phyloP scores from a whole-genome alignment of 257 asterid genomes.

The Solanum okadae region DNA sequence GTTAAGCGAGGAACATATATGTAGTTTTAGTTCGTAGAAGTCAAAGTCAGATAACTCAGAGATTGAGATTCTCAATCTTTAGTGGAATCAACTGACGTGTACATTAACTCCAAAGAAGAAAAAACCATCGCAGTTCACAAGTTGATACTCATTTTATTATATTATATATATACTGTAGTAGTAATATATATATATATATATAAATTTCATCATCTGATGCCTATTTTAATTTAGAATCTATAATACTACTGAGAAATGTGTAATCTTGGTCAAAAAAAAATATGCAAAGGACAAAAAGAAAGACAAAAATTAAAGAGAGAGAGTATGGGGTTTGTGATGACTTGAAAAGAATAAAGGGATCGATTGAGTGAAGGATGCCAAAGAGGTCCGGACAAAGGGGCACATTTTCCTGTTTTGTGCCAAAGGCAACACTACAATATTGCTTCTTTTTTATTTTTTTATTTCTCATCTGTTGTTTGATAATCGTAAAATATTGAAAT shows the following conservation, averaged over 20 bases:
- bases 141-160: not conserved
- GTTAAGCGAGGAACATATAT: not conserved
- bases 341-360: not conserved
- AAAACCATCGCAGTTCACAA: constrained; percentile 22
- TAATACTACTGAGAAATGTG: not conserved
- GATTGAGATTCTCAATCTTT: constrained; percentile 13
- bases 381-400: constrained; percentile 2
- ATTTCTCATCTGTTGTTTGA: accelerated
- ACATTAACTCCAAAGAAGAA: constrained; percentile 26
- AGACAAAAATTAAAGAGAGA: not conserved
- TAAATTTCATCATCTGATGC: not conserved
- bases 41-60: constrained; percentile 15
- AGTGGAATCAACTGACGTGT: constrained; percentile 18
- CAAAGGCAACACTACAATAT: not conserved
- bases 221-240: not conserved
- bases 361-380: constrained; percentile 2
- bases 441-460: not conserved
- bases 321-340: not conserved
- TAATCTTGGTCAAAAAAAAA: not conserved
- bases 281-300: not conserved
- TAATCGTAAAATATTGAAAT: not conserved
- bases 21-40: not conserved
- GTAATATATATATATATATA: not conserved
- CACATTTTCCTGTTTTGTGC: not conserved
- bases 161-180: not conserved